Percentiles rank a stretch among this genome's conserved stretches.
phyloP scores from a whole-genome alignment of 140 eudicot genomes.

The Oenanthe javanica region DNA sequence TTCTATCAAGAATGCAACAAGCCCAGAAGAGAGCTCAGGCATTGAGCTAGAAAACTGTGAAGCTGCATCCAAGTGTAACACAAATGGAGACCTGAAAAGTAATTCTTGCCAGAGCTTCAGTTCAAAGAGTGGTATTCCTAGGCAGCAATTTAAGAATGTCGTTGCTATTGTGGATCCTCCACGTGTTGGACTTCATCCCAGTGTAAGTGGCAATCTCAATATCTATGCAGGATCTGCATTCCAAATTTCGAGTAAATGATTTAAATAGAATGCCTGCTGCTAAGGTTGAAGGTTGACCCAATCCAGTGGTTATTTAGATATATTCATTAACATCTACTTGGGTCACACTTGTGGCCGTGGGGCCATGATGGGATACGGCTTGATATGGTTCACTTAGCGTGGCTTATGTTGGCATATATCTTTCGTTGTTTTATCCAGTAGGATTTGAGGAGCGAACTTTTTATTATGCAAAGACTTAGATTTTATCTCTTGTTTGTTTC shows the following conservation, averaged over 20 bases:
- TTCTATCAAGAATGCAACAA: conserved; percentile 18
- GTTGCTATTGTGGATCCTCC: conserved; percentile 95
- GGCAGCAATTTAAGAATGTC: conserved; percentile 53
- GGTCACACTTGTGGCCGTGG: too few relatives aligned
- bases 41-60: conserved; percentile 24
- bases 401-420: too few relatives aligned
- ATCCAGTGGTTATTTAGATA: too few relatives aligned
- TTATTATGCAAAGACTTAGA: too few relatives aligned
- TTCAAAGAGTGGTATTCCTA: conserved; percentile 16
- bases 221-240: not conserved
- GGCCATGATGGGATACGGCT: too few relatives aligned
- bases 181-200: conserved; percentile 23
- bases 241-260: too few relatives aligned
- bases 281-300: not conserved
- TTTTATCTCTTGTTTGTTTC: too few relatives aligned
- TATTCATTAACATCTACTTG: too few relatives aligned
- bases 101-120: conserved; percentile 9
- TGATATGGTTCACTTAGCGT: too few relatives aligned
- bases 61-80: conserved; percentile 7
- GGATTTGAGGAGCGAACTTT: too few relatives aligned
- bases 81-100: conserved; percentile 12
- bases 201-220: conserved; percentile 41
- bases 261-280: not conserved
- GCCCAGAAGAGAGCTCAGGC: conserved; percentile 19
- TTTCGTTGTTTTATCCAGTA: too few relatives aligned